These are phyloP conservation scores for Microbotryum intermedium DNA, from an alignment of 1,284 basidiomycete species.

Conservation along the genomic window DNA sequence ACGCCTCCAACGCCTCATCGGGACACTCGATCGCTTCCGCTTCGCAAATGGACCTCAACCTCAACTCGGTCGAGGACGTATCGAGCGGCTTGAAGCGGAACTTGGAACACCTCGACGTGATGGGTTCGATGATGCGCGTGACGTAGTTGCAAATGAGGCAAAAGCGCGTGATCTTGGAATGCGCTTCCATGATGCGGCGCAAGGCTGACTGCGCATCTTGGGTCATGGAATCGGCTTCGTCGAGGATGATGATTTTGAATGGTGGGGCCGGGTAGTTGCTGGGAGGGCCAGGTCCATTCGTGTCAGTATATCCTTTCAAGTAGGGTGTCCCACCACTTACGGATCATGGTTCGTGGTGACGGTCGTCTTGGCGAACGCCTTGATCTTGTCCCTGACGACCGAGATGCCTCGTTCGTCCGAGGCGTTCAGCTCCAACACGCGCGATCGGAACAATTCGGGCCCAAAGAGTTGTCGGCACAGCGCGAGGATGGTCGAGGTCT, in stretches of 20 bases:
- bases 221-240: conserved; percentile 99
- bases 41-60: conserved; percentile 71
- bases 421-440: conserved; percentile 96
- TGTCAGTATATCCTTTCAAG: not conserved
- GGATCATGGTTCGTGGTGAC: conserved; percentile 35
- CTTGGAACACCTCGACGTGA: conserved; percentile 98
- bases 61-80: conserved; percentile 59
- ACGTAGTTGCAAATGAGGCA: conserved; percentile 99
- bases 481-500: conserved; percentile 96
- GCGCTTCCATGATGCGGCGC: conserved; percentile 96
- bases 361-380: conserved; percentile 76
- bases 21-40: conserved; percentile 47
- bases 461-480: conserved; percentile 90
- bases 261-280: conserved; percentile 84
- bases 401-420: conserved; percentile 96
- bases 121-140: conserved; percentile 94
- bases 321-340: conserved; percentile 14
- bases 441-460: conserved; percentile 85
- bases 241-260: conserved; percentile 97
- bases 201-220: conserved; percentile 96
- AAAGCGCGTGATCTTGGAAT: conserved; percentile 92
- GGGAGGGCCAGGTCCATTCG: not conserved
- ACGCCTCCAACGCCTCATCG: conserved; percentile 54
- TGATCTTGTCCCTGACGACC: conserved; percentile 97
- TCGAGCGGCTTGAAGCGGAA: conserved; percentile 96